Conservation (phyloP, 1,284 basidiomycete genomes). For the Ganoderma boninense region DNA sequence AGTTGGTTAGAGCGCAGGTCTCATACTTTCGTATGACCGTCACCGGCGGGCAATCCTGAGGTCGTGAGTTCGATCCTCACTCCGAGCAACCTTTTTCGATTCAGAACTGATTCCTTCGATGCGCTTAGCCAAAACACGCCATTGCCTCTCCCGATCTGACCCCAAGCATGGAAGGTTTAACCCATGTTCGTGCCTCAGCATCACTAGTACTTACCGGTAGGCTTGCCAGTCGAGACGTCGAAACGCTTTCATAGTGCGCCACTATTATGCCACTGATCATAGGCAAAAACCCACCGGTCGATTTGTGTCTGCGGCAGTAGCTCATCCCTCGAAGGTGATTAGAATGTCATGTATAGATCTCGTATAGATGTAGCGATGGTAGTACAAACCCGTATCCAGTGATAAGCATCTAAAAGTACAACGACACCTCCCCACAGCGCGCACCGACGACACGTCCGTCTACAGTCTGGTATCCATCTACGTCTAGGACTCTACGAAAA, state of each 20-base stretch:
- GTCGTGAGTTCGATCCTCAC: slow-evolving; percentile 34
- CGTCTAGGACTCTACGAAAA: slow-evolving; percentile 2
- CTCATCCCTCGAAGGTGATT: background rate
- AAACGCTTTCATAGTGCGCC: too few relatives aligned
- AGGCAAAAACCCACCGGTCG: background rate
- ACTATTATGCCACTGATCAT: background rate
- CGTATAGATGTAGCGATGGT: slow-evolving; percentile 12
- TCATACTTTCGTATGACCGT: slow-evolving; percentile 28
- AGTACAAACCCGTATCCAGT: slow-evolving; percentile 3
- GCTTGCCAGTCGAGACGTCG: too few relatives aligned
- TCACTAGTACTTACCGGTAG: too few relatives aligned
- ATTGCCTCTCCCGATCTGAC: too few relatives aligned
- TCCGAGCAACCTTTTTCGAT: slow-evolving; percentile 20
- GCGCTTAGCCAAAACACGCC: too few relatives aligned
- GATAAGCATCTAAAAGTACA: slow-evolving; percentile 14
- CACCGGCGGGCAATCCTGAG: slow-evolving; percentile 27
- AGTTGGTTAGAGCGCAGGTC: slow-evolving; percentile 34
- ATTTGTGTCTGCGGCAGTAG: background rate
- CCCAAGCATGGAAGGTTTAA: too few relatives aligned
- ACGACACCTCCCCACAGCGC: background rate
- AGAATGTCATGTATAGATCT: slow-evolving; percentile 11
- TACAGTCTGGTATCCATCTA: slow-evolving; percentile 1
- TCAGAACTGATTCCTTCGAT: too few relatives aligned
- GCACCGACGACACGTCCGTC: background rate
- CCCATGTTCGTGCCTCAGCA: too few relatives aligned